These are phyloP conservation scores for Neofusicoccum parvum DNA, from an alignment of 2,329 filamentous ascomycete genomes.

Conservation along the genomic window DNA sequence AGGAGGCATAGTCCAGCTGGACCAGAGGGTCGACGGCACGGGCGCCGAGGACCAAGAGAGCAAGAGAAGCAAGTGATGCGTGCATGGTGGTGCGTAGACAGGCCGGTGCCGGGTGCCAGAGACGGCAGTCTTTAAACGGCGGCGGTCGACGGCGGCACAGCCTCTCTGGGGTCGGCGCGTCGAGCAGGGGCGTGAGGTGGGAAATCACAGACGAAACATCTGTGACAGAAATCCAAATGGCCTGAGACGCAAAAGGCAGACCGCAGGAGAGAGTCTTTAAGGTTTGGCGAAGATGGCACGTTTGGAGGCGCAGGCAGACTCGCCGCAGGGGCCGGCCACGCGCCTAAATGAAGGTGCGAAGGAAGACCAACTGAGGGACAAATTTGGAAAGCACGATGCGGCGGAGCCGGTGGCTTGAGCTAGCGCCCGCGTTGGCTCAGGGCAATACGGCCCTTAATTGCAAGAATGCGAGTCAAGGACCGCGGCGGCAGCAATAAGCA, in stretches of 20 bases:
- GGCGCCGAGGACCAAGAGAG: not conserved
- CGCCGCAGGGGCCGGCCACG: not conserved
- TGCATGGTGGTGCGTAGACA: not conserved
- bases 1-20: slow-evolving; percentile 67
- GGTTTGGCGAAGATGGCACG: not conserved
- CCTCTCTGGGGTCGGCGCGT: not conserved
- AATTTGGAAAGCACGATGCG: slow-evolving; percentile 14
- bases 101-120: not conserved
- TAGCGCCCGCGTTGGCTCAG: not conserved
- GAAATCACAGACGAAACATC: not conserved
- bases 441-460: not conserved
- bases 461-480: not conserved
- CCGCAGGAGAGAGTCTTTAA: not conserved
- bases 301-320: not conserved
- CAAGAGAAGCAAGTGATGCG: not conserved
- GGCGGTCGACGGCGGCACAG: not conserved
- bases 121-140: not conserved
- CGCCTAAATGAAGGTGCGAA: slow-evolving; percentile 1
- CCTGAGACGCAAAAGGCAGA: not conserved
- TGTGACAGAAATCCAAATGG: not conserved
- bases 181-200: not conserved
- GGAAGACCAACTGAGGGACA: not conserved
- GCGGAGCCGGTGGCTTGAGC: slow-evolving; percentile 3
- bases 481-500: not conserved
- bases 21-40: slow-evolving; percentile 50